Conservation (phyloP, 352 stramenopile genomes). For the Phytophthora meadii region DNA sequence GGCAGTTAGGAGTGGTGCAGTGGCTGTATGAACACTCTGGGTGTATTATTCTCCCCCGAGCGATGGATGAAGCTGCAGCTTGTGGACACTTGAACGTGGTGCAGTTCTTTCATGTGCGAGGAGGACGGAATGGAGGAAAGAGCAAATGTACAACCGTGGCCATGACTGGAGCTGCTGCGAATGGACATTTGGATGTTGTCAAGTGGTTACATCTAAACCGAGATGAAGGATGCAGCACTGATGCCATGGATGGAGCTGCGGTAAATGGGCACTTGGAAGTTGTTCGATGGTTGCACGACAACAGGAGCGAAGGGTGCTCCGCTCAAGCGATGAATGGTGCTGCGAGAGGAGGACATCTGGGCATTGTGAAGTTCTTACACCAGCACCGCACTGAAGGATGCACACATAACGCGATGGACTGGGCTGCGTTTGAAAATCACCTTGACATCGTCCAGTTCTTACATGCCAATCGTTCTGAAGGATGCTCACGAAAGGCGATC, state of each 20-base stretch:
- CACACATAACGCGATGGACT: constrained; percentile 41
- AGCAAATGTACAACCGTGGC: constrained; percentile 30
- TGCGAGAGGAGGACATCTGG: constrained; percentile 21
- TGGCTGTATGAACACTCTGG: constrained; percentile 28
- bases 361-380: constrained; percentile 38
- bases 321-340: constrained; percentile 36
- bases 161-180: constrained; percentile 27
- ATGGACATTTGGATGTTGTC: constrained; percentile 30
- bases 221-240: constrained; percentile 24
- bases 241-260: constrained; percentile 26
- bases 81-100: constrained; percentile 30
- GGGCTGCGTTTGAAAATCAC: constrained; percentile 29
- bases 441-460: constrained; percentile 34
- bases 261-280: constrained; percentile 33
- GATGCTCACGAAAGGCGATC: constrained; percentile 32
- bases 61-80: constrained; percentile 36
- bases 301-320: constrained; percentile 31
- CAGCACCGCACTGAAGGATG: constrained; percentile 34
- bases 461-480: constrained; percentile 34
- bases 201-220: constrained; percentile 34
- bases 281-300: constrained; percentile 35
- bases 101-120: constrained; percentile 31
- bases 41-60: constrained; percentile 27
- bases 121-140: constrained; percentile 4
- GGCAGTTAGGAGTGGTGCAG: constrained; percentile 20